Percentiles rank a stretch among this genome's conserved stretches.
phyloP scores from a whole-genome alignment of 1,284 basidiomycete species.

The Trametes versicolor region DNA sequence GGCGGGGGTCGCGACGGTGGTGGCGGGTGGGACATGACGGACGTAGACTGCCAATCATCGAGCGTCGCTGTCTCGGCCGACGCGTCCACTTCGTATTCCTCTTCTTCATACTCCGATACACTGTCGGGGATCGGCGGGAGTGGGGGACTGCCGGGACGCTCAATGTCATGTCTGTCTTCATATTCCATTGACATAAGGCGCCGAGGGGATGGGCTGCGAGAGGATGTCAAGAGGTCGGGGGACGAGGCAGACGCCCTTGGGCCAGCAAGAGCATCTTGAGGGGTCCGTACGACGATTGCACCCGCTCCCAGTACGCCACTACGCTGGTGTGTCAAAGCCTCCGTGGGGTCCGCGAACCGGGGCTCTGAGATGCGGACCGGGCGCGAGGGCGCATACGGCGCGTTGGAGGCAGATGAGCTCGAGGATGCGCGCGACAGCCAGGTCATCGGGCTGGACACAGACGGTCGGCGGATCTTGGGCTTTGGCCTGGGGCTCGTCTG shows the following conservation, averaged over 20 bases:
- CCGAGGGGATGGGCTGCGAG: conserved; percentile 29
- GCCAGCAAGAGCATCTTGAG: conserved; percentile 70
- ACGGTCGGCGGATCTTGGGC: conserved; percentile 44
- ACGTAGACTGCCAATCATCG: conserved; percentile 37
- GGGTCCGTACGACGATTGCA: conserved; percentile 77
- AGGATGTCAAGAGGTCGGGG: conserved; percentile 29
- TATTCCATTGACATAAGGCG: conserved; percentile 39
- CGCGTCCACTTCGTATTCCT: conserved; percentile 24
- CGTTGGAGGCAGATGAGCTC: conserved; percentile 30
- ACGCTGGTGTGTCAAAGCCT: conserved; percentile 51
- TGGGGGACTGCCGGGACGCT: conserved; percentile 57
- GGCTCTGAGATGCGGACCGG: conserved; percentile 70
- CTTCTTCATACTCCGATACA: conserved; percentile 34
- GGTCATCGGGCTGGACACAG: conserved; percentile 46
- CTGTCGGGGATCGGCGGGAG: conserved; percentile 60
- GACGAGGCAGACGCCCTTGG: conserved; percentile 30
- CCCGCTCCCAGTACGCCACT: conserved; percentile 68
- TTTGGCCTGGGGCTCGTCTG: conserved; percentile 34
- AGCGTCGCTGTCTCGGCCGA: conserved; percentile 24
- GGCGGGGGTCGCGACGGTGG: conserved; percentile 43
- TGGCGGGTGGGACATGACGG: conserved; percentile 48
- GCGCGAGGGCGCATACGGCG: conserved; percentile 50
- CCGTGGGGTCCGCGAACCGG: conserved; percentile 60
- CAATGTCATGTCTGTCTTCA: conserved; percentile 31
- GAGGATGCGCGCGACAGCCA: conserved; percentile 48